Evolutionary conservation across 495 filamentous ascomycete genomes (phyloP).

Genomic region (Chlorociboria aeruginascens): DNA sequence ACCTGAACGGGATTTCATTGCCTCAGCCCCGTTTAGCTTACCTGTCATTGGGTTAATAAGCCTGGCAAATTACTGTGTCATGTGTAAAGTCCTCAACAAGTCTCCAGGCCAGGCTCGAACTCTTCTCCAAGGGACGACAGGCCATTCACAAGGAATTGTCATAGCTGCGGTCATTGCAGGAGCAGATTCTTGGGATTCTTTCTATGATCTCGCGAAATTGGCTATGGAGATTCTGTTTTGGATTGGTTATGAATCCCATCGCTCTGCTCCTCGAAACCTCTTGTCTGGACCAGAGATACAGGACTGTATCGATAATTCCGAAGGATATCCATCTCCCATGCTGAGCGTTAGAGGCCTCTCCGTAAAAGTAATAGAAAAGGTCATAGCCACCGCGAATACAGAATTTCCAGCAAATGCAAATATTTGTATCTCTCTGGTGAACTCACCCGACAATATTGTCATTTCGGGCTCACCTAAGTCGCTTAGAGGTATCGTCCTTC

Average conservation of each 20-base stretch:
- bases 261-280: constrained; percentile 82
- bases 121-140: constrained; percentile 70
- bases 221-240: constrained; percentile 86
- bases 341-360: constrained; percentile 85
- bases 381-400: constrained; percentile 85
- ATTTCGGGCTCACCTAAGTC: constrained; percentile 92
- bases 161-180: constrained; percentile 79
- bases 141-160: constrained; percentile 89
- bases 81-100: constrained; percentile 72
- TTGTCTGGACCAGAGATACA: constrained; percentile 71
- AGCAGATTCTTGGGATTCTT: constrained; percentile 75
- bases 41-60: constrained; percentile 93
- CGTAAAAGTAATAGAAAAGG: constrained; percentile 66
- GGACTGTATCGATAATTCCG: constrained; percentile 81
- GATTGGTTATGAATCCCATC: constrained; percentile 90
- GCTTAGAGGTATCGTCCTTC: constrained; percentile 85
- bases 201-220: constrained; percentile 57
- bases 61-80: constrained; percentile 79
- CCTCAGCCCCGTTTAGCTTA: constrained; percentile 89
- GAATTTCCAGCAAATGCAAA: constrained; percentile 80
- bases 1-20: constrained; percentile 83
- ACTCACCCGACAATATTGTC: constrained; percentile 87
- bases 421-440: constrained; percentile 82
- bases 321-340: constrained; percentile 89
- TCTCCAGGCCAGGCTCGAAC: constrained; percentile 72